A percentile compares a stretch with the other conserved stretches of the same genome.
These are phyloP conservation scores for Colletotrichum sp. DNA, from an alignment of 2,329 filamentous ascomycete genomes.

Conservation along the genomic window DNA sequence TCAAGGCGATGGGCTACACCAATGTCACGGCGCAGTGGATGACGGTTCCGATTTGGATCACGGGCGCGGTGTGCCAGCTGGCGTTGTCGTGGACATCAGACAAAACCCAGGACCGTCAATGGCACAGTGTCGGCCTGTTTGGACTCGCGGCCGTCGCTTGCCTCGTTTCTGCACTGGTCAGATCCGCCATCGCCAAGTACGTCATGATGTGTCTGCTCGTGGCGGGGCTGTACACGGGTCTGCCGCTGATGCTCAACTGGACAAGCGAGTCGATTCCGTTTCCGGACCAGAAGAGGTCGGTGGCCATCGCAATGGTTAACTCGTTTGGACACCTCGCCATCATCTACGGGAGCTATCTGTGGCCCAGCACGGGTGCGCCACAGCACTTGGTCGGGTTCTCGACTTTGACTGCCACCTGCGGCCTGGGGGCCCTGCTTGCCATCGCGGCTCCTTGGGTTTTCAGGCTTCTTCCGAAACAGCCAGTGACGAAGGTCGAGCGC, in stretches of 20 bases:
- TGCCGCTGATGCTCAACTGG: conserved; percentile 18
- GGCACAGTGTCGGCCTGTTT: background rate
- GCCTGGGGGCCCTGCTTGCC: background rate
- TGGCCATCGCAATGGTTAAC: conserved; percentile 22
- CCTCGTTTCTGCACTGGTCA: background rate
- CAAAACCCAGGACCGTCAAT: background rate
- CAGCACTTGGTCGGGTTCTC: background rate
- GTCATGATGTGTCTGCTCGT: conserved; percentile 18
- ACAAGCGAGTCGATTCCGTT: conserved; percentile 15
- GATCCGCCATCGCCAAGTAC: background rate
- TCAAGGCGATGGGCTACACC: background rate
- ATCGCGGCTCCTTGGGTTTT: background rate
- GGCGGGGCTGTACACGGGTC: conserved; percentile 18
- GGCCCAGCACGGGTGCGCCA: conserved; percentile 15
- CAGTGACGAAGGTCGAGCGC: background rate
- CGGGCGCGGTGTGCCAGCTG: background rate
- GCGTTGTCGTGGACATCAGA: background rate
- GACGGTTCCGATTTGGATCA: background rate
- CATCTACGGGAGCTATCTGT: conserved; percentile 23
- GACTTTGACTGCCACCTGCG: background rate
- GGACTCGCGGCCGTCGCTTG: background rate
- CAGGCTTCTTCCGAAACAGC: background rate
- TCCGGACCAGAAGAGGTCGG: conserved; percentile 19
- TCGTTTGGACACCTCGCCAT: conserved; percentile 19
- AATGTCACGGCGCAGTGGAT: background rate